phyloP scores from a whole-genome alignment of 495 filamentous ascomycete genomes.

The Eremomyces bilateralis region DNA sequence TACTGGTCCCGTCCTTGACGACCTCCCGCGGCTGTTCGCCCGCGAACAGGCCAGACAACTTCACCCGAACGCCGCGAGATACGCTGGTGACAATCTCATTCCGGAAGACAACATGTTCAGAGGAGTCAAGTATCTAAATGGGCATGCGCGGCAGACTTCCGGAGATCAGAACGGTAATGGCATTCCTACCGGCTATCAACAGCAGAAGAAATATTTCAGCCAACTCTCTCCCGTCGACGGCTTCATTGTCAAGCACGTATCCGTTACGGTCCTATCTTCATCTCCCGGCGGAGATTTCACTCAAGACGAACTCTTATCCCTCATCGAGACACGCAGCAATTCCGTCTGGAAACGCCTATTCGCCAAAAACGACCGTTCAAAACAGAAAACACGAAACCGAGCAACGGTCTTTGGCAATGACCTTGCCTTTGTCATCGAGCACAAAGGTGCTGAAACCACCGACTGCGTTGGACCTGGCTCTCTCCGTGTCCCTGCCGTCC shows the following conservation, averaged over 20 bases:
- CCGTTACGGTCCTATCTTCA: constrained; percentile 87
- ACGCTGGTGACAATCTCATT: constrained; percentile 55
- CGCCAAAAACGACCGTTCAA: constrained; percentile 96
- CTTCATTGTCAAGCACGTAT: constrained; percentile 89
- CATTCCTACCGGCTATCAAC: constrained; percentile 23
- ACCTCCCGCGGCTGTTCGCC: constrained; percentile 93
- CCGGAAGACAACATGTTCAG: constrained; percentile 41
- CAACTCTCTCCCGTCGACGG: constrained; percentile 91
- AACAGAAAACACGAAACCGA: constrained; percentile 43
- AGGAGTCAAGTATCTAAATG: constrained; percentile 38
- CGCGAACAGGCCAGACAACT: constrained; percentile 89
- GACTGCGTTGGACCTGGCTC: constrained; percentile 86
- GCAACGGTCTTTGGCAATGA: constrained; percentile 85
- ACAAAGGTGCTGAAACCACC: constrained; percentile 85
- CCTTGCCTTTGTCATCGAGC: constrained; percentile 67
- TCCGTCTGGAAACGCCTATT: constrained; percentile 97
- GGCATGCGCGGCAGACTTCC: constrained; percentile 61
- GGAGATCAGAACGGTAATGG: constrained; percentile 33
- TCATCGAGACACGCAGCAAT: constrained; percentile 83
- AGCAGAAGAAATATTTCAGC: constrained; percentile 72
- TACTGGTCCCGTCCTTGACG: constrained; percentile 80
- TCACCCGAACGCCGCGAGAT: constrained; percentile 60
- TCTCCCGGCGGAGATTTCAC: constrained; percentile 77
- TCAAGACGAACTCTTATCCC: constrained; percentile 77
- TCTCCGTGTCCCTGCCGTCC: constrained; percentile 64